A percentile compares a stretch with the other conserved stretches of the same genome.
Conservation (phyloP, 2,329 filamentous ascomycete genomes). For the Arachnopeziza araneosa region DNA sequence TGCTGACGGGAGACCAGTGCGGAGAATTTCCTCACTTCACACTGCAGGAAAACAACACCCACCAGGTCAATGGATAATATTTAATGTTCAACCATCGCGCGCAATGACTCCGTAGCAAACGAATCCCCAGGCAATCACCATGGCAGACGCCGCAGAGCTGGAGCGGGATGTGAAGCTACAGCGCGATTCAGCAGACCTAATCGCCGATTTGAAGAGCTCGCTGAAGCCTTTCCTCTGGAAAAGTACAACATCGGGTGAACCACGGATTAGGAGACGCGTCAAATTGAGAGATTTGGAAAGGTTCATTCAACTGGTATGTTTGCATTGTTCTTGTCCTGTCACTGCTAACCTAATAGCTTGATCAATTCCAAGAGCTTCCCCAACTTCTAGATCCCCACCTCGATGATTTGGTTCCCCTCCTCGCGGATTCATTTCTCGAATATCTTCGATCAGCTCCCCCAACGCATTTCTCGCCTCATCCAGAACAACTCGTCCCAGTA, state of each 20-base stretch:
- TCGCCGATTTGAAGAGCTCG: conserved; percentile 51
- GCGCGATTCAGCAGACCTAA: conserved; percentile 52
- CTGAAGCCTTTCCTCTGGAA: conserved; percentile 49
- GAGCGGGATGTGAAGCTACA: conserved; percentile 59
- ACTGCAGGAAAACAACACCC: no score
- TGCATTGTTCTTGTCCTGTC: not conserved
- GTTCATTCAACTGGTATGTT: conserved; percentile 41
- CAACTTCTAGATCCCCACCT: conserved; percentile 87
- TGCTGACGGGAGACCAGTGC: no score
- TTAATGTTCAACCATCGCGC: not conserved
- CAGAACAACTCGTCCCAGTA: conserved; percentile 26
- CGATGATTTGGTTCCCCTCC: conserved; percentile 64
- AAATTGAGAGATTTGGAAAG: conserved; percentile 44
- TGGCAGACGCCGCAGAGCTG: conserved; percentile 53
- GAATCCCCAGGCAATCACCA: not conserved
- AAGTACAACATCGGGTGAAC: conserved; percentile 39
- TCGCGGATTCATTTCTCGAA: conserved; percentile 72
- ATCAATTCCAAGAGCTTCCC: conserved; percentile 91
- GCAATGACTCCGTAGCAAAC: not conserved
- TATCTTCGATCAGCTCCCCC: conserved; percentile 47
- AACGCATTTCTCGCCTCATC: conserved; percentile 31
- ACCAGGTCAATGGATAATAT: no score
- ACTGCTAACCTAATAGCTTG: conserved; percentile 43
- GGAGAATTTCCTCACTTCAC: no score
- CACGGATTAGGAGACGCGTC: conserved; percentile 43